Base-by-base conservation (phyloP, 306 rosid genomes). In the Dryas alaskensis region DNA sequence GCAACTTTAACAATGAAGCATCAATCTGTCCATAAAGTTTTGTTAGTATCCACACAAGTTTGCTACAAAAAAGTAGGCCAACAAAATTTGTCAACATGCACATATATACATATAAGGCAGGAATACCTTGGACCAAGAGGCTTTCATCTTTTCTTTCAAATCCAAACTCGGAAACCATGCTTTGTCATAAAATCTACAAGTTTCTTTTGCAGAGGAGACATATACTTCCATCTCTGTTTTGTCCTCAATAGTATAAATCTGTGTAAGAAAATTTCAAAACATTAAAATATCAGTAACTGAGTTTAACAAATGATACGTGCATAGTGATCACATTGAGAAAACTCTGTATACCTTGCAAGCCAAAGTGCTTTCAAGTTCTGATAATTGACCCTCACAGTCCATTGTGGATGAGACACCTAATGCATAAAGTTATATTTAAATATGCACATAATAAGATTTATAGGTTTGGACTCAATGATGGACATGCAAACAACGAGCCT, bases 211-310 rank as follows among this genome's bases (percentile, higher is more conserved):
- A 57, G 89, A 87, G 43, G 91, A 87, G 45, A 86, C 84, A 84
- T 49, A 77, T 10, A 31, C 45, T 73, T 89, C 92, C 65, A 87
- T 82, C 86, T 88, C 92, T 50, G 81, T 72, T 77, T 87, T 88
- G 80, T 94, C 88, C 82, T 84, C 91, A 60, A 88, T 63, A 19
- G 89, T 79, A 83, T 85, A 89, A 75, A 92, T 76, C 98, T 94
- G 72, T 19, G 80, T 39, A 73, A 59, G 60, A 48, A 81, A 76
- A 73, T 54, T 55, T 8, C 16, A 73, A 47, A 51, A 57, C 39
- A 62, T 43, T 14, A 50, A 59, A 60, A 16, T 44, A 58, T 53
- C 67, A 37, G 45, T 13, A 57, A 57, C 45, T 43, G 67, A 31
- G 37, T 31, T 31, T 31, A 31, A 63, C 64, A 65, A 62, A 16